Evolutionary conservation across 768 basidiomycete species (phyloP).

Genomic region (Neoboletus subvelutipes): DNA sequence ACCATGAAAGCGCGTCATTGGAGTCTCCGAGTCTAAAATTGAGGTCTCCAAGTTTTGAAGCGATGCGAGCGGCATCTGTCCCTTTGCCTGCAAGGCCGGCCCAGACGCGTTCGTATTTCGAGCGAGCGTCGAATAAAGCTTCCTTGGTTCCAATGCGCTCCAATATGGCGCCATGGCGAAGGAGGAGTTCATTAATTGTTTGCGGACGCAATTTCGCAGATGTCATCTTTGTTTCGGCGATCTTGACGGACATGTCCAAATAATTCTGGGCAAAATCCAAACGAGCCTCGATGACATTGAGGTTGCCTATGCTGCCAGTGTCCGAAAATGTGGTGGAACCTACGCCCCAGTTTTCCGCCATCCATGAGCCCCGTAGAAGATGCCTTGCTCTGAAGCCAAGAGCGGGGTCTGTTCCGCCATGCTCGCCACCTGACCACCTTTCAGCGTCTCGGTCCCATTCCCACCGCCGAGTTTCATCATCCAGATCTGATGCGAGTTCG

Average conservation of each 20-base stretch:
- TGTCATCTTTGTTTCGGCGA: conserved; percentile 41
- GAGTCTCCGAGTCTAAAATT: conserved; percentile 52
- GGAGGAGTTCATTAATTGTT: conserved; percentile 54
- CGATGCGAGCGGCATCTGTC: conserved; percentile 50
- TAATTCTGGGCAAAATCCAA: conserved; percentile 55
- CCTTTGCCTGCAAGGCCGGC: conserved; percentile 39
- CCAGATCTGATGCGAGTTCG: conserved; percentile 44
- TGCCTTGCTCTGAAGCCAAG: conserved; percentile 62
- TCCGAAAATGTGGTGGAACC: conserved; percentile 41
- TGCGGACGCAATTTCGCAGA: conserved; percentile 45
- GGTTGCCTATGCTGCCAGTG: conserved; percentile 35
- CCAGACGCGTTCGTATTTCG: conserved; percentile 62
- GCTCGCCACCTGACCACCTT: conserved; percentile 57
- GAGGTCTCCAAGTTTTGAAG: conserved; percentile 68
- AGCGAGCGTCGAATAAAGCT: conserved; percentile 52
- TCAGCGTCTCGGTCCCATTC: conserved; percentile 67
- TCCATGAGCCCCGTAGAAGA: conserved; percentile 69
- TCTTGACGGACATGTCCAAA: conserved; percentile 47
- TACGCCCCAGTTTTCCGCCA: conserved; percentile 63
- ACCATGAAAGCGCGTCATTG: conserved; percentile 64
- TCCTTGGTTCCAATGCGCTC: conserved; percentile 58
- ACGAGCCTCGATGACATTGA: conserved; percentile 53
- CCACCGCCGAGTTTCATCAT: conserved; percentile 56
- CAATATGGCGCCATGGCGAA: conserved; percentile 53
- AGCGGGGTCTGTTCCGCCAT: conserved; percentile 71